Evolutionary conservation across 106 monocot species (phyloP).

Genomic region (Dendrobium chrysotoxum): DNA sequence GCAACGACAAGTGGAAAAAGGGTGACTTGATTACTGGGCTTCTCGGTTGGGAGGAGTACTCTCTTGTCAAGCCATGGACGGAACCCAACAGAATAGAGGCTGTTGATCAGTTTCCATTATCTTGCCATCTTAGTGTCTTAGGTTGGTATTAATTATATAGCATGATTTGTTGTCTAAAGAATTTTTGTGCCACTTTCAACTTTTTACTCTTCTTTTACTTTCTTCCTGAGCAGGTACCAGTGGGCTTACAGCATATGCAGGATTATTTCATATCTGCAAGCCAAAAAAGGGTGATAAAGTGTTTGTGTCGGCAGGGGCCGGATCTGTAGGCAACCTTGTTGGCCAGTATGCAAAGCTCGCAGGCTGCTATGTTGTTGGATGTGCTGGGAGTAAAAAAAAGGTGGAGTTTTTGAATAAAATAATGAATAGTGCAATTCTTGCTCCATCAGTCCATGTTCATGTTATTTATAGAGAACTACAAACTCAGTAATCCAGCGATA

Average conservation of each 20-base stretch:
- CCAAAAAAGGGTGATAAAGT: conserved; percentile 22
- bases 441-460: no score
- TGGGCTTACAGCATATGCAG: conserved; percentile 23
- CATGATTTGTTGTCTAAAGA: background rate
- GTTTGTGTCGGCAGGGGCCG: conserved; percentile 28
- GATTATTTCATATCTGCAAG: conserved; percentile 16
- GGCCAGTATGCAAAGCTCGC: conserved; percentile 23
- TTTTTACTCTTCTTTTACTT: background rate
- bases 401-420: background rate
- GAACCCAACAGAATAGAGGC: background rate
- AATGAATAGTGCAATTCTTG: no score
- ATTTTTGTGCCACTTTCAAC: background rate
- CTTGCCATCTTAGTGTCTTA: background rate
- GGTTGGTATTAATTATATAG: background rate
- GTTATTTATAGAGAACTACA: no score
- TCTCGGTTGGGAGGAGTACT: conserved; percentile 26
- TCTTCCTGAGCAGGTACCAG: conserved; percentile 5
- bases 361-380: conserved; percentile 27
- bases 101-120: background rate
- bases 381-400: conserved; percentile 8
- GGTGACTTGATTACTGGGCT: conserved; percentile 14
- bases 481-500: no score
- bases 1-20: conserved; percentile 9
- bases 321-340: conserved; percentile 24
- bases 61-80: conserved; percentile 6